phyloP scores from a whole-genome alignment of 2,329 filamentous ascomycete genomes.

The Pseudogymnoascus sp. region DNA sequence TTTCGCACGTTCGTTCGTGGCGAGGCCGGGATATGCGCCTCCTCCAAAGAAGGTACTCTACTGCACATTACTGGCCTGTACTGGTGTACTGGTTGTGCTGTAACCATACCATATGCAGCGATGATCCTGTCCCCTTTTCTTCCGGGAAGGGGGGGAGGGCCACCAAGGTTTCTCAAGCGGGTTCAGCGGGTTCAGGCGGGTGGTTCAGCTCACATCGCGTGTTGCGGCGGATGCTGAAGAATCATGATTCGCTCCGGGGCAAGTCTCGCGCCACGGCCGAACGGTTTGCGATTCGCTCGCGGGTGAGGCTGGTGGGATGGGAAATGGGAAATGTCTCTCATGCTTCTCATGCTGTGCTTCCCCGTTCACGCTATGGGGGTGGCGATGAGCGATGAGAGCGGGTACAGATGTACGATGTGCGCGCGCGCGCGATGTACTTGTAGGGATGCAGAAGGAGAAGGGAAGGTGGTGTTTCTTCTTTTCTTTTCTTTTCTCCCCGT shows the following conservation, averaged over 20 bases:
- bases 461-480: background rate
- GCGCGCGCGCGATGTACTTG: background rate
- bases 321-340: background rate
- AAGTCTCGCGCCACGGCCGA: background rate
- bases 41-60: no score
- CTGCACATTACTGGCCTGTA: no score
- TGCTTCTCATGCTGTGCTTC: background rate
- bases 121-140: background rate
- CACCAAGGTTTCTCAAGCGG: background rate
- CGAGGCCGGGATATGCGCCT: background rate
- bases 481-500: background rate
- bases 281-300: background rate
- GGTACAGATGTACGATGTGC: background rate
- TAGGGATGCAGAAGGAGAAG: background rate
- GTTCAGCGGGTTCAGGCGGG: background rate
- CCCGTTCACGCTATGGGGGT: background rate
- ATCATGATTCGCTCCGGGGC: background rate
- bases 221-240: background rate
- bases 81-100: background rate
- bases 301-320: background rate
- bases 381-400: background rate
- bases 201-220: conserved; percentile 1
- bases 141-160: background rate
- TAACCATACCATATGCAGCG: background rate
- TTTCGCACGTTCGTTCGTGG: background rate